These are phyloP conservation scores for Viola pubescens DNA, from an alignment of 441 rosid species.

Conservation along the genomic window DNA sequence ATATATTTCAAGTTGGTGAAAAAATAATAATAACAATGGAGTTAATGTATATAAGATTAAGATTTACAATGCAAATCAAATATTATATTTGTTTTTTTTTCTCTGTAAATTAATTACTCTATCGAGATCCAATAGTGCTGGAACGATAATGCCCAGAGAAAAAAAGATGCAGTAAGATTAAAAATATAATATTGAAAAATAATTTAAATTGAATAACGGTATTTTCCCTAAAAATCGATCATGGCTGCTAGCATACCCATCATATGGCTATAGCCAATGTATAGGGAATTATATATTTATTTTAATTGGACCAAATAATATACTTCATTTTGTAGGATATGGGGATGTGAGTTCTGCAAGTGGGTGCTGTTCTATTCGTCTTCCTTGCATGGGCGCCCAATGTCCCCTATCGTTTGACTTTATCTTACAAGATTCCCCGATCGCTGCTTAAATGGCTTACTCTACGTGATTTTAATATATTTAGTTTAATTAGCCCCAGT, in stretches of 20 bases:
- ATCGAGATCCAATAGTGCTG: too few species aligned
- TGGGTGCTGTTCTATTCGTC: conserved; percentile 2
- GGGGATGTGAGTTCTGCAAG: not conserved
- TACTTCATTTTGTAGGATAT: not conserved
- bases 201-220: not conserved
- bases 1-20: too few species aligned
- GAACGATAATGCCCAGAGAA: not conserved
- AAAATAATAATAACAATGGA: too few species aligned
- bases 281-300: not conserved
- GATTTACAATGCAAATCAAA: too few species aligned
- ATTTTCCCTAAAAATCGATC: not conserved
- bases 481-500: too few species aligned
- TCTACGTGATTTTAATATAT: too few species aligned
- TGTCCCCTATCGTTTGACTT: conserved; percentile 8
- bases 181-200: not conserved
- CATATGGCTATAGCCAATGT: too few species aligned
- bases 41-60: too few species aligned
- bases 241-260: not conserved
- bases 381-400: conserved; percentile 11
- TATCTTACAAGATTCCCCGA: not conserved
- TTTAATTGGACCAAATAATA: too few species aligned
- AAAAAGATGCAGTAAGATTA: not conserved
- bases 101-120: too few species aligned
- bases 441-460: too few species aligned
- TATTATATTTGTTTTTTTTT: too few species aligned